Evolutionary conservation across 306 rosid genomes (phyloP).

Genomic region (Vigna unguiculata): DNA sequence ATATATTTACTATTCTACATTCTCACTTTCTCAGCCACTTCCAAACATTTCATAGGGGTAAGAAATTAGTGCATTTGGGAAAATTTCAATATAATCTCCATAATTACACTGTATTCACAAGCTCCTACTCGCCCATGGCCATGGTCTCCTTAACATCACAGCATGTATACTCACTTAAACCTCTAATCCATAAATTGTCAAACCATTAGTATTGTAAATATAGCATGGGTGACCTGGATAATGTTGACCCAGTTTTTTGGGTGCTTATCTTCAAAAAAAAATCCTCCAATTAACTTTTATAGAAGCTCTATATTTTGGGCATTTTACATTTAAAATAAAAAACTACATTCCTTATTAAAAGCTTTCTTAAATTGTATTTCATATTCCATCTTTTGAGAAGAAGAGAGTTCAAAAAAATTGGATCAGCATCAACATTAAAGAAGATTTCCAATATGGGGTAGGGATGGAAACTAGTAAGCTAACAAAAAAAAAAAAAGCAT

Average conservation of each 20-base stretch:
- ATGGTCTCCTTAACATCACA: not conserved
- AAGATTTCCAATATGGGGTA: not conserved
- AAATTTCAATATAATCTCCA: not conserved
- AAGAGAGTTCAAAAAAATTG: not conserved
- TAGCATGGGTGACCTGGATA: not conserved
- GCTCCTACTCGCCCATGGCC: not conserved
- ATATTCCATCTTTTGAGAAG: too few relatives aligned
- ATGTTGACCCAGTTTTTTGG: not conserved
- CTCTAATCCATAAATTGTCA: not conserved
- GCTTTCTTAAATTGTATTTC: not conserved
- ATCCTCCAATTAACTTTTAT: not conserved
- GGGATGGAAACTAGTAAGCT: not conserved
- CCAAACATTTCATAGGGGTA: not conserved
- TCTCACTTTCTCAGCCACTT: not conserved
- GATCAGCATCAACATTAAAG: not conserved
- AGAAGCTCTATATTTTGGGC: not conserved
- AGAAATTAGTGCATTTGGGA: not conserved
- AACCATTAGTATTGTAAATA: not conserved
- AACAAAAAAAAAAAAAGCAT: not conserved
- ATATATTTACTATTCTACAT: slow-evolving; percentile 8
- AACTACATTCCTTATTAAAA: not conserved
- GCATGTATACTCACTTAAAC: not conserved
- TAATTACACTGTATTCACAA: not conserved
- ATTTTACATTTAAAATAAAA: not conserved
- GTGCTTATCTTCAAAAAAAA: not conserved